Evolutionary conservation across 495 filamentous ascomycete species (phyloP), one percentile per base, ranked within the genome.

Genomic region (Bombardia bombarda): DNA sequence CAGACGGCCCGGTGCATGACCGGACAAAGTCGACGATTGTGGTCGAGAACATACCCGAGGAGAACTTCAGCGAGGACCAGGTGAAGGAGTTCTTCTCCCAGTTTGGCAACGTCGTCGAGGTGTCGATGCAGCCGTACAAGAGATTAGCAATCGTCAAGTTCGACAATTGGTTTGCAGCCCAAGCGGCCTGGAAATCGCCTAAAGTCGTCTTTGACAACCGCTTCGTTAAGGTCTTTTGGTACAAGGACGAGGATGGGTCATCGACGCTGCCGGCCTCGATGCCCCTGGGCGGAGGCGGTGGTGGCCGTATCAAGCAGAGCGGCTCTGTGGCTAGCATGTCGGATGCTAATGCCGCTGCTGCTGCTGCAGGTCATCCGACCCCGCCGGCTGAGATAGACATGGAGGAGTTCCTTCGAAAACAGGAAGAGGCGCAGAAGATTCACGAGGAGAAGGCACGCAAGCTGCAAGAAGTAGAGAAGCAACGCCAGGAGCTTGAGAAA

Each of bases 141-240:
- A 74, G 78, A 33, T 61, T 95, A 9, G 90, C 92, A 8, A 68
- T 90, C 32, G 77, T 98, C 51, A 92, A 86, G 47, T 97, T 77
- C 38, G 78, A 80, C 28, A 74, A 70, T 38, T 87, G 84, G 69
- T 72, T 70, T 10, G 68, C 81, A 32, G 92, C 92, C 13, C 80
- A 83, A 49, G 74, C 79, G 14, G 92, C 92, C 2, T 96, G 88
- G 65, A 79, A 82, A 13, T 95, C 87, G 31, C 92, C 92, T 0
- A 94, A 93, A 56, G 86, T 87, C 36, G 87, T 98, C 38, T 98
- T 98, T 53, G 88, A 95, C 48, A 98, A 98, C 50, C 75, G 92
- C 16, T 98, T 98, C 53, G 92, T 98, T 33, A 98, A 95, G 58
- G 88, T 98, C 4, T 98, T 89, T 55, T 98, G 92, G 92, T 76